Percentiles rank a stretch among this genome's conserved stretches.
These are phyloP conservation scores for Lonicera japonica DNA, from an alignment of 129 eudicot species.

Conservation along the genomic window DNA sequence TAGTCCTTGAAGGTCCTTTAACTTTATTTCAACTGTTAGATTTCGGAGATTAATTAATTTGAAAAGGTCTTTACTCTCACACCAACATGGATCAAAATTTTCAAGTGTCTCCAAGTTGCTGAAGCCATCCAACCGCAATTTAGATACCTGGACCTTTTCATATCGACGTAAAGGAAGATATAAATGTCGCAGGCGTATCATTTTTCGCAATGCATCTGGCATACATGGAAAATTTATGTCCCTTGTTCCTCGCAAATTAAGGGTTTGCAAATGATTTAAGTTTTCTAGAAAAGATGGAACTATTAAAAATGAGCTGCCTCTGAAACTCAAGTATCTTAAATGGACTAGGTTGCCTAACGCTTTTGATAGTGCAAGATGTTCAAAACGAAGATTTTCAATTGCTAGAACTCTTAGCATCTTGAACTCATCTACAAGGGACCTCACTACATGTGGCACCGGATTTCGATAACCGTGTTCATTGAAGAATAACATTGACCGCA, in stretches of 20 bases:
- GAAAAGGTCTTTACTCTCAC: background rate
- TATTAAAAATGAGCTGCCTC: background rate
- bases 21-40: background rate
- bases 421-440: background rate
- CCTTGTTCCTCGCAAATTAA: background rate
- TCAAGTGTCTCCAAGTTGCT: constrained; percentile 10
- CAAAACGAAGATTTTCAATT: background rate
- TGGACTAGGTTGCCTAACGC: constrained; percentile 6
- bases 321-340: constrained; percentile 14
- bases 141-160: too few relatives aligned
- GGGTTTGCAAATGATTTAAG: constrained; percentile 11
- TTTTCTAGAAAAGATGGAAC: constrained; percentile 10
- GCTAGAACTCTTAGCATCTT: constrained; percentile 7
- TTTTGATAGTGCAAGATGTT: background rate
- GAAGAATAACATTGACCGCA: background rate
- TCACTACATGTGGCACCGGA: too few relatives aligned
- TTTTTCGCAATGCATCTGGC: constrained; percentile 7
- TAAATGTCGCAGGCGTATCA: constrained; percentile 15
- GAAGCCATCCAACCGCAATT: constrained; percentile 12
- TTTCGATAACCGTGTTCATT: background rate
- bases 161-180: background rate
- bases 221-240: background rate
- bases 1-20: background rate
- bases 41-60: background rate
- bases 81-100: background rate